These are phyloP conservation scores for Seiridium cupressi DNA, from an alignment of 2,329 filamentous ascomycete genomes.

Conservation along the genomic window DNA sequence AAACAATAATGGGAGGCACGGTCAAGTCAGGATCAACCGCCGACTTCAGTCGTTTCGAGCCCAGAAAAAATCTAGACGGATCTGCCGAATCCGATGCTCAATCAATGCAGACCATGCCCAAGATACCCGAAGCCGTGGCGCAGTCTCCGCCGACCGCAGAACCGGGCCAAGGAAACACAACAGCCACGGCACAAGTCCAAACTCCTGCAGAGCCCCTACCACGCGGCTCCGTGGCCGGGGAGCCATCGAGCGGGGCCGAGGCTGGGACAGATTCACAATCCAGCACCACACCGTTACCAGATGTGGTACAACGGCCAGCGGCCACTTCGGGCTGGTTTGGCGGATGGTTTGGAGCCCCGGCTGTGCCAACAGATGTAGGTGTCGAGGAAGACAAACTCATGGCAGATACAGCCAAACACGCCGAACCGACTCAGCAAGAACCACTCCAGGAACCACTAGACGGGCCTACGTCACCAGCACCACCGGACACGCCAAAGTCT, in stretches of 20 bases:
- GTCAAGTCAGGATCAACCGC: conserved; percentile 42
- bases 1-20: conserved; percentile 59
- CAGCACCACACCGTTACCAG: conserved; percentile 1
- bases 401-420: conserved; percentile 14
- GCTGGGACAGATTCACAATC: not conserved
- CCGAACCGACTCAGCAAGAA: conserved; percentile 16
- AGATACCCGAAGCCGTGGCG: conserved; percentile 25
- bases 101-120: conserved; percentile 27
- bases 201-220: not conserved
- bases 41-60: conserved; percentile 52
- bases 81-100: conserved; percentile 28
- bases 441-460: not conserved
- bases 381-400: conserved; percentile 11
- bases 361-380: conserved; percentile 12
- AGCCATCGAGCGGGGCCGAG: too few species aligned
- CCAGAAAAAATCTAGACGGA: conserved; percentile 33
- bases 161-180: conserved; percentile 3
- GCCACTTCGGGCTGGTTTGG: conserved; percentile 52
- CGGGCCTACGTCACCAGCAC: not conserved
- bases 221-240: too few species aligned
- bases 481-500: conserved; percentile 10
- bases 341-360: conserved; percentile 42
- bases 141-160: conserved; percentile 25
- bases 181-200: not conserved
- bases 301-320: conserved; percentile 14